These are phyloP conservation scores for Neolentinus lepideus DNA, from an alignment of 1,284 basidiomycete species.

Conservation along the genomic window DNA sequence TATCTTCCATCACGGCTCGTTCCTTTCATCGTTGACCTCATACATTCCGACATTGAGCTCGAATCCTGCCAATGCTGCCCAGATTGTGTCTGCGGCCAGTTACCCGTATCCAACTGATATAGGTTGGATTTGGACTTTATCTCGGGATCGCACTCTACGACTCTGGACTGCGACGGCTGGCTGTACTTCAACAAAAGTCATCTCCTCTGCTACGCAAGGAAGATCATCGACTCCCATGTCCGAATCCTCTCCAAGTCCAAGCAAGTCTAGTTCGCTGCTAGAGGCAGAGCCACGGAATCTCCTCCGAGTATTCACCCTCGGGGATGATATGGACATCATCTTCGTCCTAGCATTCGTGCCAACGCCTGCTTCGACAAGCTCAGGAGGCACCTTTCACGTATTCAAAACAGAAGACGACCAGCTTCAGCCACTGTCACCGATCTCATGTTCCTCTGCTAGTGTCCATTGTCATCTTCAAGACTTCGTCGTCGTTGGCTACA, in stretches of 20 bases:
- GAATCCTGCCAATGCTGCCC: constrained; percentile 35
- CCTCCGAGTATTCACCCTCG: constrained; percentile 45
- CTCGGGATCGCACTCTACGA: constrained; percentile 80
- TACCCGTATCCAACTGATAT: constrained; percentile 68
- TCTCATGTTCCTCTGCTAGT: constrained; percentile 52
- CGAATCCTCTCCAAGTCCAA: constrained; percentile 22
- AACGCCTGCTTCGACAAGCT: constrained; percentile 47
- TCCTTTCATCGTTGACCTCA: constrained; percentile 58
- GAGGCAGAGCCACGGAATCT: constrained; percentile 54
- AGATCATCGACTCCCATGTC: constrained; percentile 28
- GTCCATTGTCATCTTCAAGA: constrained; percentile 69
- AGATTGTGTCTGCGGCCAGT: constrained; percentile 61
- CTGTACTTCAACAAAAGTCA: constrained; percentile 53
- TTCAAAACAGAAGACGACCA: background rate
- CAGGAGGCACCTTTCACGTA: constrained; percentile 62
- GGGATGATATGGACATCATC: constrained; percentile 34
- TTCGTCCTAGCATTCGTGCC: constrained; percentile 64
- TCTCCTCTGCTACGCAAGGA: constrained; percentile 31
- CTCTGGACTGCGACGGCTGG: constrained; percentile 74
- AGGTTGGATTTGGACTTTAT: constrained; percentile 74
- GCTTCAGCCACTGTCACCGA: constrained; percentile 28
- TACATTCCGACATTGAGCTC: constrained; percentile 52
- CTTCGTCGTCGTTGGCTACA: constrained; percentile 48
- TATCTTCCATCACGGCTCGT: constrained; percentile 50
- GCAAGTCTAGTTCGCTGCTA: constrained; percentile 39